Conservation (phyloP, 306 rosid genomes). For the Sophora flavescens region DNA sequence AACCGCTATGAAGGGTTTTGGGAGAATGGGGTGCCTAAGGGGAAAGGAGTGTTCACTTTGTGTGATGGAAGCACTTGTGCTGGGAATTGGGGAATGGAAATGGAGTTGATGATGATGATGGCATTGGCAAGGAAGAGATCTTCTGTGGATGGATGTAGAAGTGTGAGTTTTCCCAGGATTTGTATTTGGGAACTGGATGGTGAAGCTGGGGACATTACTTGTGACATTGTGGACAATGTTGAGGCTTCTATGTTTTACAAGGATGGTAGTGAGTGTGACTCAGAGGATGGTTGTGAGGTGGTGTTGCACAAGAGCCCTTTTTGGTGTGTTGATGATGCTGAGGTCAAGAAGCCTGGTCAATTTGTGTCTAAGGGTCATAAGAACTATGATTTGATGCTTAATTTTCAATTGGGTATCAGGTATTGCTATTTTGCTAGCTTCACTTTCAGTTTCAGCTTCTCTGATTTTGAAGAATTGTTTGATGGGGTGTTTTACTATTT, state of each 20-base stretch:
- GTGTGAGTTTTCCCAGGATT: slow-evolving; percentile 57
- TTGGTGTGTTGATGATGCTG: slow-evolving; percentile 50
- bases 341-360: slow-evolving; percentile 64
- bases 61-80: slow-evolving; percentile 39
- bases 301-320: slow-evolving; percentile 47
- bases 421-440: slow-evolving; percentile 28
- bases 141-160: slow-evolving; percentile 57
- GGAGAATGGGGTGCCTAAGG: slow-evolving; percentile 64
- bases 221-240: slow-evolving; percentile 63
- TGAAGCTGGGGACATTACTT: slow-evolving; percentile 71
- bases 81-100: slow-evolving; percentile 52
- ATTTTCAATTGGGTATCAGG: slow-evolving; percentile 67
- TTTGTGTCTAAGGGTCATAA: slow-evolving; percentile 58
- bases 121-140: slow-evolving; percentile 41
- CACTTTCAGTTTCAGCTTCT: not conserved
- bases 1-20: slow-evolving; percentile 56
- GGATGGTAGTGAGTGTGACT: slow-evolving; percentile 57
- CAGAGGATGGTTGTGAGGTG: slow-evolving; percentile 26
- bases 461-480: not conserved
- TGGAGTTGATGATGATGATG: slow-evolving; percentile 35
- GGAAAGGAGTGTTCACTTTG: slow-evolving; percentile 55
- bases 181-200: slow-evolving; percentile 74
- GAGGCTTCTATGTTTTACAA: slow-evolving; percentile 59
- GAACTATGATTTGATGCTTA: slow-evolving; percentile 62
- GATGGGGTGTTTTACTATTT: slow-evolving; percentile 5